Evolutionary conservation across 768 basidiomycete species (phyloP), one percentile per base, ranked within the genome.

Genomic region (Xerocomellus chrysenteron): DNA sequence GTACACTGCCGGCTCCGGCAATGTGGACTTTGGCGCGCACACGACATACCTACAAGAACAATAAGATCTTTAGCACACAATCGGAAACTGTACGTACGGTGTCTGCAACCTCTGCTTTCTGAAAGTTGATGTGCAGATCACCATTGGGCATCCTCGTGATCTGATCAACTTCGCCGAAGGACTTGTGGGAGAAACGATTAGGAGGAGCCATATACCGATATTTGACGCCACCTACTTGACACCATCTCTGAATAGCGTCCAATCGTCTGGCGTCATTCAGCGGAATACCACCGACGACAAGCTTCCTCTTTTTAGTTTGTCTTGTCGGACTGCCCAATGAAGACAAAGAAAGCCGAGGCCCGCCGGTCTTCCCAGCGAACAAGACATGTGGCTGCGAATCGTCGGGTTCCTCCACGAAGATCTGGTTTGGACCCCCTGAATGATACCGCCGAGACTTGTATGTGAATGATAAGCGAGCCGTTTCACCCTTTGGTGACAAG

Each of bases 71-170:
- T 13, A 13, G 36, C 6, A 19, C 12, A 19, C 24, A 2, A 16
- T 1, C 13, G 30, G 44, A 52, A 32, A 51, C 10, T 2, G 12
- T 49, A 76, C 85, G 28, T 67, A 90, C 90, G 8, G 87, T 91
- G 59, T 91, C 90, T 21, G 90, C 90, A 11, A 92, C 89, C 55
- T 91, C 89, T 48, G 85, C 78, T 51, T 81, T 83, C 46, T 82
- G 80, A 65, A 90, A 92, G 64, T 86, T 83, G 47, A 92, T 78
- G 63, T 89, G 84, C n/a, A 91, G 72, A 70, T 92, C 89, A 43
- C 86, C 87, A 59, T 89, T 90, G 48, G 85, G 85, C 78, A 87
- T 82, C 49, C 88, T 77, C 37, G 77, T 80, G 65, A 92, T 89
- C 59, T 85, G 83, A 61, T 81, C 84, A 12, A 92, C 71, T 72